Evolutionary conservation across 2,329 filamentous ascomycete species (phyloP), one percentile per base, ranked within the genome.

Genomic region (Coniochaeta sp.): DNA sequence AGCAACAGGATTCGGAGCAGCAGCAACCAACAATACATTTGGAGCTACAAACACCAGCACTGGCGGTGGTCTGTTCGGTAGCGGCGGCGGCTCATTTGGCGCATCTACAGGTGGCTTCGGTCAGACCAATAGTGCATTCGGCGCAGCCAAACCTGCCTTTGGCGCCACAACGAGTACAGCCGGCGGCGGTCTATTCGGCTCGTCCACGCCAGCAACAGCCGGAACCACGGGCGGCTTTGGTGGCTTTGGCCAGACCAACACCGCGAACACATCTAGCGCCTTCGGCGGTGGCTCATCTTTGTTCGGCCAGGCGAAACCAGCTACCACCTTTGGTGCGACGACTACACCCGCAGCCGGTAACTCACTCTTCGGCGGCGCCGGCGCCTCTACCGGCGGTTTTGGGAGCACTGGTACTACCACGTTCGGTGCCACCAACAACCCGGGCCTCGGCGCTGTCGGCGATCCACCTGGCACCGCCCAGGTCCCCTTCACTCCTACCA

Each of bases 401-500:
- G 79, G 79, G 14, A 66, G 73, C 28, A 66, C 73, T 24, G 44
- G 36, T 17, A 12, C 19, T 17, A 62, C 64, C 22, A 72, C 67
- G 50, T 80, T 80, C 61, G 74, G 77, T 44, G 71, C 73, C 11
- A 67, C 72, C 9, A 72, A 72, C 62, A 83, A 80, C 62, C 77
- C 82, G 17, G 79, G 81, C 33, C 73, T 85, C 50, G 80, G 81
- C 50, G 77, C 74, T 58, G 73, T 78, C 22, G 82, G 80, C 56
- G 83, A 88, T 62, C 83, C 84, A 62, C 83, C 86, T 28, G 91
- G 91, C 61, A 93, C 90, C 11, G 87, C 81, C 16, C 78, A 81
- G 3, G 81, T 83, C n/a, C 81, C 87, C 6, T 96, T 93, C 75
- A 76, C 83, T 62, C 79, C 90, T 0, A 81, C 84, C 55, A 77